These are phyloP conservation scores for Pseudocercospora fijiensis DNA, from an alignment of 2,329 filamentous ascomycete species.

Conservation along the genomic window DNA sequence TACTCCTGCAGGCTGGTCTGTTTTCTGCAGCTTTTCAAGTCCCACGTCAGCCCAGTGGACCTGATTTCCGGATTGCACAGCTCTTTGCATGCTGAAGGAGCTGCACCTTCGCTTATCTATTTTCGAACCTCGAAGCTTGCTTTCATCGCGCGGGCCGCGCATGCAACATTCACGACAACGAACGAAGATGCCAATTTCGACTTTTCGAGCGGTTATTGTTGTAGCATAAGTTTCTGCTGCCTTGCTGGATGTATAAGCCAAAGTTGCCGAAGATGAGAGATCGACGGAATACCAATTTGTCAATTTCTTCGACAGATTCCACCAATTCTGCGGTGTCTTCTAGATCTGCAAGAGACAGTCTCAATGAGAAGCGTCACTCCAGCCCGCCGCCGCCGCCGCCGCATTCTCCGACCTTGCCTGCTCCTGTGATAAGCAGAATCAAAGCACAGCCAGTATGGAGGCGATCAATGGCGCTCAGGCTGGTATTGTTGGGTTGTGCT, in stretches of 20 bases:
- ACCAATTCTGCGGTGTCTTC: conserved; percentile 68
- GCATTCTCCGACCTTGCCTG: conserved; percentile 27
- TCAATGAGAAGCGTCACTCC: conserved; percentile 54
- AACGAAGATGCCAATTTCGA: background rate
- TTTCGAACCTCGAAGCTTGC: background rate
- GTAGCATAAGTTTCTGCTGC: background rate
- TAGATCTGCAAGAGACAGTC: conserved; percentile 64
- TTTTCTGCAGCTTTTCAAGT: background rate
- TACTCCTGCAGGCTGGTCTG: background rate
- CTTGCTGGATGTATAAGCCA: background rate
- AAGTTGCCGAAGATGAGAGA: conserved; percentile 42
- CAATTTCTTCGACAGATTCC: conserved; percentile 60
- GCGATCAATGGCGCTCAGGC: conserved; percentile 17
- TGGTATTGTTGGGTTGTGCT: conserved; percentile 19
- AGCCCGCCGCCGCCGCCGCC: conserved; percentile 28
- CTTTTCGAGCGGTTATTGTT: background rate
- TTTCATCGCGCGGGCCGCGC: background rate
- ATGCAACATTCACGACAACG: background rate
- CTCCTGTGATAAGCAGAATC: conserved; percentile 28
- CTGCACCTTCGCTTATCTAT: conserved; percentile 18
- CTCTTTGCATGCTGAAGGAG: conserved; percentile 5
- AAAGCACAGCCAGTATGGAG: conserved; percentile 15
- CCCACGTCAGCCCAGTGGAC: conserved; percentile 12
- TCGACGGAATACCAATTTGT: conserved; percentile 49
- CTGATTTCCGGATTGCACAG: background rate